Evolutionary conservation across 2,329 filamentous ascomycete genomes (phyloP).

Genomic region (Exophiala bonariae): DNA sequence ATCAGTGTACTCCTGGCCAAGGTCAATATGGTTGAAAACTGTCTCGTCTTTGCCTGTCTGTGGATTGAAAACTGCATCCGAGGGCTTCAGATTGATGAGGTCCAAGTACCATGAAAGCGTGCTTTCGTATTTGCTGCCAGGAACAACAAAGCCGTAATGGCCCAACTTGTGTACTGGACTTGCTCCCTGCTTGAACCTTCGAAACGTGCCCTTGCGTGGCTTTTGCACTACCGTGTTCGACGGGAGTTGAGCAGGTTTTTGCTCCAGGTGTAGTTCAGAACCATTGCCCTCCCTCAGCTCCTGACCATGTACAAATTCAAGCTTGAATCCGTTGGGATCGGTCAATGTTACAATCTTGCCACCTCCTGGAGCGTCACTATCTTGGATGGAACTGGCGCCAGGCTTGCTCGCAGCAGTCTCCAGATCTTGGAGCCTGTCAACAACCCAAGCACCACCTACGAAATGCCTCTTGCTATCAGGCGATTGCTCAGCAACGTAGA

Average conservation of each 20-base stretch:
- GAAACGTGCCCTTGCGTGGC: constrained; percentile 36
- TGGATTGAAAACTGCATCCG: constrained; percentile 39
- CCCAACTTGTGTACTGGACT: constrained; percentile 51
- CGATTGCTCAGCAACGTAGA: constrained; percentile 45
- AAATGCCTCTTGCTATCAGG: constrained; percentile 20
- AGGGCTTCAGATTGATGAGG: constrained; percentile 47
- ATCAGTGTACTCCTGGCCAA: constrained; percentile 46
- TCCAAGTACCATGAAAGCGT: constrained; percentile 44
- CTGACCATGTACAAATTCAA: constrained; percentile 26
- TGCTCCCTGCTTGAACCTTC: constrained; percentile 45
- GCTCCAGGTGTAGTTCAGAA: constrained; percentile 1
- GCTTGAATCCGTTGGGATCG: constrained; percentile 24
- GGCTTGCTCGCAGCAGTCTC: constrained; percentile 14
- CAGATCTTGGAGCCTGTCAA: constrained; percentile 17
- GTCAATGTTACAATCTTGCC: constrained; percentile 24
- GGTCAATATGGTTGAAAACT: constrained; percentile 53
- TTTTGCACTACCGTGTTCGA: constrained; percentile 37
- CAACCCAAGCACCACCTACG: constrained; percentile 17
- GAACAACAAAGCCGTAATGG: constrained; percentile 45
- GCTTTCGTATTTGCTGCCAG: constrained; percentile 32
- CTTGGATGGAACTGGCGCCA: constrained; percentile 11
- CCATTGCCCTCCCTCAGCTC: constrained; percentile 10
- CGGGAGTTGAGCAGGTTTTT: constrained; percentile 25
- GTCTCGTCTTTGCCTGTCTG: constrained; percentile 32
- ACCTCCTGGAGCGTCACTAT: constrained; percentile 23